These are phyloP conservation scores for Aspergillus saccharolyticus DNA, from an alignment of 495 filamentous ascomycete species.

Conservation along the genomic window DNA sequence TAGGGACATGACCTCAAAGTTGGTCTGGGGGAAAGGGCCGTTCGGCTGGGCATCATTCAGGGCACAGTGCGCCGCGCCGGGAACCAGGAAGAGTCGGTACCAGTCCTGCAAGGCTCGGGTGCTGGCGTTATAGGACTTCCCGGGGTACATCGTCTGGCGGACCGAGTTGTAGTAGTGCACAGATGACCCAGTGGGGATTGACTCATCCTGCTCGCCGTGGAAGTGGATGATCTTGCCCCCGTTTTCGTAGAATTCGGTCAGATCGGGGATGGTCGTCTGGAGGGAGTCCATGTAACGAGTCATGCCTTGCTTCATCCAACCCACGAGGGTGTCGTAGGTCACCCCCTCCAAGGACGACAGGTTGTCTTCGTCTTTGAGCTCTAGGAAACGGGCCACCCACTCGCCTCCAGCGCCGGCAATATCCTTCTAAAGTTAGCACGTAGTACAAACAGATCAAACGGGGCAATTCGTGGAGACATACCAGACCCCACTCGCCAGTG, in stretches of 20 bases:
- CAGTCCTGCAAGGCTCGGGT: constrained; percentile 39
- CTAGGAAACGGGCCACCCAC: constrained; percentile 21
- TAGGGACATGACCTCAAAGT: constrained; percentile 38
- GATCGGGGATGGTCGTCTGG: constrained; percentile 40
- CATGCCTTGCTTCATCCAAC: constrained; percentile 39
- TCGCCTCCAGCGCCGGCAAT: constrained; percentile 23
- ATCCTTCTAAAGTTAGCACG: constrained; percentile 17
- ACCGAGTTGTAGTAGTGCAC: constrained; percentile 49
- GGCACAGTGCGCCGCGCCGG: constrained; percentile 46
- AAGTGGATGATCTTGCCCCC: constrained; percentile 47
- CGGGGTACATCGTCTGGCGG: constrained; percentile 44
- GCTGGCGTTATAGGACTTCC: constrained; percentile 25
- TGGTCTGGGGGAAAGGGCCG: constrained; percentile 43
- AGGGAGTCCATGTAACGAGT: constrained; percentile 22
- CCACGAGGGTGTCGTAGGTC: constrained; percentile 43
- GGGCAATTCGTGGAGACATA: too few species aligned
- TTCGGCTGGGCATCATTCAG: constrained; percentile 36
- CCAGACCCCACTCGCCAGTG: too few species aligned
- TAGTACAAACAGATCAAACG: too few species aligned
- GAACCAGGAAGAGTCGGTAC: constrained; percentile 47
- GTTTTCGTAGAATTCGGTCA: constrained; percentile 32
- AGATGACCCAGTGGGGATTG: constrained; percentile 44
- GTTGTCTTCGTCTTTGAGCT: constrained; percentile 22
- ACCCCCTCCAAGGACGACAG: constrained; percentile 32
- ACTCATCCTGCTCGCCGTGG: constrained; percentile 48